Evolutionary conservation across 176 grass and related monocot species (phyloP).

Genomic region (Ensete glaucum): DNA sequence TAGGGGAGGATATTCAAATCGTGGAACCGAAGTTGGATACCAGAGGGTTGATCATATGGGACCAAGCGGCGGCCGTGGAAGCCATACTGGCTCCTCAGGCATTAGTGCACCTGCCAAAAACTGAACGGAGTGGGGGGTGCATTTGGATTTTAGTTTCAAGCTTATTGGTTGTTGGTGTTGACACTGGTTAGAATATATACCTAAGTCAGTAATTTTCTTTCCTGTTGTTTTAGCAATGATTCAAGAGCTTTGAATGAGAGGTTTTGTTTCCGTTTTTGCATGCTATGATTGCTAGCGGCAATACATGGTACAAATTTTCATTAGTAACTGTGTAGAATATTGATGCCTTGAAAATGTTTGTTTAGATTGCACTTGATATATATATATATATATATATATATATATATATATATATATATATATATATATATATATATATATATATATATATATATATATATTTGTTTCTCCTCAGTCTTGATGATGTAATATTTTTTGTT

Average conservation of each 20-base stretch:
- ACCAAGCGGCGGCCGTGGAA: constrained; percentile 40
- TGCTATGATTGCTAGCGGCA: too few species aligned
- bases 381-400: too few species aligned
- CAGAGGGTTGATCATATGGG: constrained; percentile 57
- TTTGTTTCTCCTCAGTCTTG: too few species aligned
- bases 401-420: too few species aligned
- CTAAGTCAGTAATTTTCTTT: neutral
- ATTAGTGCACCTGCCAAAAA: constrained; percentile 19
- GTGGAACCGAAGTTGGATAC: constrained; percentile 46
- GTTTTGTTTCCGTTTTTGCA: neutral
- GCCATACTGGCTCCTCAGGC: constrained; percentile 16
- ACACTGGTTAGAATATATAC: neutral
- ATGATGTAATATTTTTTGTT: too few species aligned
- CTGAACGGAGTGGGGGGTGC: constrained; percentile 2
- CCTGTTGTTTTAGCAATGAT: neutral
- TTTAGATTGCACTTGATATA: too few species aligned
- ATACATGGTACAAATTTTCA: too few species aligned
- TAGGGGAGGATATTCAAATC: constrained; percentile 37
- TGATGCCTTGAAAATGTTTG: too few species aligned
- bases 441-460: too few species aligned
- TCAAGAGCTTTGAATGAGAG: neutral
- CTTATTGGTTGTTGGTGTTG: neutral
- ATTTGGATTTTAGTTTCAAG: neutral
- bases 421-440: too few species aligned
- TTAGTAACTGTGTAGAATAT: too few species aligned